Base-by-base conservation (phyloP, 306 rosid species). In the Castanea mollissima region DNA sequence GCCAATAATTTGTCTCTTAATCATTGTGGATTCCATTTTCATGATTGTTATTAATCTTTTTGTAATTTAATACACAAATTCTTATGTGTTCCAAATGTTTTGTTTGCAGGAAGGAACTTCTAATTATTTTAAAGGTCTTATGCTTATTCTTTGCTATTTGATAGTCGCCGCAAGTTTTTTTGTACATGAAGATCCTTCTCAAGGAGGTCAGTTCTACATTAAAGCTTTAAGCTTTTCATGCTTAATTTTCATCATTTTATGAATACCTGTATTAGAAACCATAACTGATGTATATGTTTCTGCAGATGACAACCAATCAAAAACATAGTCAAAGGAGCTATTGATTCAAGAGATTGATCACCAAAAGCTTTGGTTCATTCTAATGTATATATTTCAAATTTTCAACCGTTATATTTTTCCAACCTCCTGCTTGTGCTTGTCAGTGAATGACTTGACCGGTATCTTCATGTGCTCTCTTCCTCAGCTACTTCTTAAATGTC, bases 141-240 rank as follows among this genome's bases (percentile, higher is more conserved):
- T 91, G 97, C 92, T 92, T 71, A 83, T 92, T 67, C 87, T 92
- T 23, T 91, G 94, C 86, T 93, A 93, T 86, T 87, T 93, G 78
- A 93, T 93, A 79, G 94, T 91, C 4, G 92, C 96, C 29, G 97
- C 91, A 25, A 88, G 97, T 80, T 91, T 92, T 92, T 93, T 88
- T 83, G 96, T 93, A 77, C 97, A 93, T 55, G 86, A 81, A n/a
- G 97, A 91, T 79, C 87, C 88, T 70, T 29, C 83, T 29, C 25
- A 38, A 38, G 46, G 74, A 34, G 90, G 83, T 80, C 25, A 60
- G 80, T 41, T 34, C 11, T 59, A 21, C 57, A 20, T 68, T 60
- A 54, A 25, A 1, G 29, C 14, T 70, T 55, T 20, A 32, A 54
- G 5, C 46, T 46, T 25, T 15, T 34, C 15, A 14, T 25, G 8